Evolutionary conservation across 2,329 filamentous ascomycete species (phyloP).

Genomic region (Aureobasidium musti): DNA sequence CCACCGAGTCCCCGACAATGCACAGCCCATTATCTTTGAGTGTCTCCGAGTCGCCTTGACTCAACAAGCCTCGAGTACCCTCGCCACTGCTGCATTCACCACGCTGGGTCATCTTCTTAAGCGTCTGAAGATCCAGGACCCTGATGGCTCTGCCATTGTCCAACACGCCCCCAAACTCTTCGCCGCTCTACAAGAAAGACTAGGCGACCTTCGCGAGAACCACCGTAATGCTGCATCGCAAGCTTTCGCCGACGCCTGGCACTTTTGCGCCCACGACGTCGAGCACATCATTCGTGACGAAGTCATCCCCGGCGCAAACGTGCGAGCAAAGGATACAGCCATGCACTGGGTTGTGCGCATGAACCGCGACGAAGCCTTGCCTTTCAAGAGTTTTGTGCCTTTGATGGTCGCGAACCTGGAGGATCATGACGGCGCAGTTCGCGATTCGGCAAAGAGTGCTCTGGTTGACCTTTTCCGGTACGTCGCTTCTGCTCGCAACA

Average conservation of each 20-base stretch:
- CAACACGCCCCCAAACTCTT: slow-evolving; percentile 68
- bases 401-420: slow-evolving; percentile 82
- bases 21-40: slow-evolving; percentile 75
- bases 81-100: slow-evolving; percentile 82
- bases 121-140: slow-evolving; percentile 80
- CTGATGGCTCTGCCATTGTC: slow-evolving; percentile 67
- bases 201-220: slow-evolving; percentile 87
- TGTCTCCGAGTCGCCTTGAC: slow-evolving; percentile 73
- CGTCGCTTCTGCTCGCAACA: slow-evolving; percentile 17
- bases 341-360: slow-evolving; percentile 86
- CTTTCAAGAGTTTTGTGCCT: slow-evolving; percentile 81
- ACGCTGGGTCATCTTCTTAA: slow-evolving; percentile 86
- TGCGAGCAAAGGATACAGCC: slow-evolving; percentile 78
- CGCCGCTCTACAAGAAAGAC: slow-evolving; percentile 75
- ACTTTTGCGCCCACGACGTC: slow-evolving; percentile 68
- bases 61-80: slow-evolving; percentile 70
- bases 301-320: slow-evolving; percentile 77
- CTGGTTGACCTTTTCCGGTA: slow-evolving; percentile 86
- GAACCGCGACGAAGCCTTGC: slow-evolving; percentile 75
- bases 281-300: slow-evolving; percentile 77
- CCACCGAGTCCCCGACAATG: slow-evolving; percentile 77
- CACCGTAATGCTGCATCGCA: slow-evolving; percentile 73
- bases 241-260: slow-evolving; percentile 75
- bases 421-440: slow-evolving; percentile 83
- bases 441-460: slow-evolving; percentile 78